Conservation (phyloP, 106 monocot genomes). For the Alisma plantagoaquatica region DNA sequence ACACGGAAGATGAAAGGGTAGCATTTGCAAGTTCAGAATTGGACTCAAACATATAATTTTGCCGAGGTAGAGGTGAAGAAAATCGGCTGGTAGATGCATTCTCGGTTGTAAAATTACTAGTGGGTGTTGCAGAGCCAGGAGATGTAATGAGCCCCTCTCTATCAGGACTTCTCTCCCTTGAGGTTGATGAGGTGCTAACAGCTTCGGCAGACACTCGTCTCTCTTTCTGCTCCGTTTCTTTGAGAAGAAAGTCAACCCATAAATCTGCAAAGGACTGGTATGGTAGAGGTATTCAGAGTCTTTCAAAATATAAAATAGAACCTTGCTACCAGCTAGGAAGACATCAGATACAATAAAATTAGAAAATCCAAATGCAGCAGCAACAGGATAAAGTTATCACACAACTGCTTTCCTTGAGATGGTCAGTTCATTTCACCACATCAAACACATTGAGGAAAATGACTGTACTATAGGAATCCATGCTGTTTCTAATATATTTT, state of each 20-base stretch:
- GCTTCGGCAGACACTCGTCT: conserved; percentile 50
- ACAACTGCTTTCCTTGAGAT: too few relatives aligned
- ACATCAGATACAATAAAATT: too few relatives aligned
- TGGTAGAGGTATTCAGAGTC: too few relatives aligned
- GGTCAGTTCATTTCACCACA: too few relatives aligned
- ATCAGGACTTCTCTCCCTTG: background rate
- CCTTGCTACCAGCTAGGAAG: too few relatives aligned
- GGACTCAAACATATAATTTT: conserved; percentile 3
- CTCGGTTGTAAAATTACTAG: conserved; percentile 11
- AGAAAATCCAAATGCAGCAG: too few relatives aligned
- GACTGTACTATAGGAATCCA: too few relatives aligned
- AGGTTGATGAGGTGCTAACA: conserved; percentile 12
- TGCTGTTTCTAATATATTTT: too few relatives aligned
- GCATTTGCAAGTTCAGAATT: conserved; percentile 69
- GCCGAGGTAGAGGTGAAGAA: conserved; percentile 10
- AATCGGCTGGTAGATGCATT: conserved; percentile 9
- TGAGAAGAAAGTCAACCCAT: conserved; percentile 99
- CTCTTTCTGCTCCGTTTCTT: conserved; percentile 84
- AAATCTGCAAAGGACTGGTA: conserved; percentile 89
- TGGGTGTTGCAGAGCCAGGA: background rate
- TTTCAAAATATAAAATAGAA: too few relatives aligned
- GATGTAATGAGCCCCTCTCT: background rate
- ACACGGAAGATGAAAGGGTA: conserved; percentile 36
- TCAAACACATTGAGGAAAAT: too few relatives aligned
- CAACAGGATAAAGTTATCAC: too few relatives aligned